phyloP scores from a whole-genome alignment of 2,329 filamentous ascomycete genomes.

The Epichloe festucae region DNA sequence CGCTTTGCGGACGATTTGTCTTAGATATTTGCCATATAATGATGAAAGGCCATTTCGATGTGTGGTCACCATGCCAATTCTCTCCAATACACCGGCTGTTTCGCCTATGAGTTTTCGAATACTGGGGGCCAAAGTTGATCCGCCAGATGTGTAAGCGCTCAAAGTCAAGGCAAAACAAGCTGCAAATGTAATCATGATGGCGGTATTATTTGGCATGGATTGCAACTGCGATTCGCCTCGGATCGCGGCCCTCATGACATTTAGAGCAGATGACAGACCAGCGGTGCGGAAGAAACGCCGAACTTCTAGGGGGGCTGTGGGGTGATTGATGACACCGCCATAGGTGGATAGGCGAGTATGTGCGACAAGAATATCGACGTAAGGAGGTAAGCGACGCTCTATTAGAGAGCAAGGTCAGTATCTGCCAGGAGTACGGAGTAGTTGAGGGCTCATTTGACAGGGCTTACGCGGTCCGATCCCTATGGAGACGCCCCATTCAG shows the following conservation, averaged over 20 bases:
- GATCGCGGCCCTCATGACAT: slow-evolving; percentile 60
- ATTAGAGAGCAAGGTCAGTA: neutral
- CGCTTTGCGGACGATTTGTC: slow-evolving; percentile 29
- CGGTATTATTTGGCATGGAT: slow-evolving; percentile 68
- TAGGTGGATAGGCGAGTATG: slow-evolving; percentile 66
- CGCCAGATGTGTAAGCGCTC: slow-evolving; percentile 43
- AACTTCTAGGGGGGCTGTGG: slow-evolving; percentile 57
- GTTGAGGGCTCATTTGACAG: slow-evolving; percentile 4
- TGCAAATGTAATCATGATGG: slow-evolving; percentile 68
- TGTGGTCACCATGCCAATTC: slow-evolving; percentile 50
- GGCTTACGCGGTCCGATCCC: slow-evolving; percentile 33
- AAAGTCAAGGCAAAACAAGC: slow-evolving; percentile 56
- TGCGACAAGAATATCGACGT: slow-evolving; percentile 61
- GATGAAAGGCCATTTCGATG: slow-evolving; percentile 55
- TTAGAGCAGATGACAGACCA: slow-evolving; percentile 58
- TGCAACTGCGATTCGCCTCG: slow-evolving; percentile 57
- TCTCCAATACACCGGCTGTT: slow-evolving; percentile 53
- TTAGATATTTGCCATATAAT: slow-evolving; percentile 33
- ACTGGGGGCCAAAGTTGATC: slow-evolving; percentile 47
- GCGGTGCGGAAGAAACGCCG: slow-evolving; percentile 62
- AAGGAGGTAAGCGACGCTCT: slow-evolving; percentile 48
- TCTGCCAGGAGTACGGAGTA: too few species aligned
- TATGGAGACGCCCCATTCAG: slow-evolving; percentile 47
- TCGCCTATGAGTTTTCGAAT: slow-evolving; percentile 54
- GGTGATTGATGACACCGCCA: slow-evolving; percentile 61